Base-by-base conservation (phyloP, 164 flowering plant species). In the Umbellularia californica region DNA sequence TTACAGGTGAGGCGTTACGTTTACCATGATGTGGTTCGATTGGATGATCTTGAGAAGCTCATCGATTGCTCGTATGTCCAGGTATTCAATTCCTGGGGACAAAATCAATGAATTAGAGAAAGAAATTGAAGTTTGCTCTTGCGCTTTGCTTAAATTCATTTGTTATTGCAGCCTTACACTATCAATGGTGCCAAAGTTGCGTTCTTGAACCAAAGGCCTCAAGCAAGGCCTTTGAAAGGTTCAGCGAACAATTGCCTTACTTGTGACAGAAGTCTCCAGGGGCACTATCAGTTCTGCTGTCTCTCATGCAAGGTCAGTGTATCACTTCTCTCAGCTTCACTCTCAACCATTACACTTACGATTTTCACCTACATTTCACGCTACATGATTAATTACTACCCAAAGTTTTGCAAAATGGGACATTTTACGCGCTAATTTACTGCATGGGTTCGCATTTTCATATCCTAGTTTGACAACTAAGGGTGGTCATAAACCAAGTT, bases 21-120 rank as follows among this genome's bases (percentile, higher is more conserved):
- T 7, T 95, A 95, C 81, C 92, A 95, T 64, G 90, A 95, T 62
- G 98, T 95, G 6, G 85, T 89, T 50, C 77, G 97, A 76, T 79
- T 90, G 90, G 90, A 85, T 35, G 98, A 95, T 72, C 88, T 93
- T 22, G 90, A 91, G 81, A 95, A 90, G 88, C 89, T 93, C 78
- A 89, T 95, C 3, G 94, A 95, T 76, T 95, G 98, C 77, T 83
- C 94, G 41, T 84, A 76, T 72, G 85, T 95, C 80, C 97, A 94
- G 97, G 98, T 70, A 55, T 27, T 25, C 17, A 2, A 69, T n/a
- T 50, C 19, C 7, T 27, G n/a, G 20, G 51, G 15, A 15, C 33
- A 1, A 11, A 69, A 69, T 6, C 11, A 19, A 5, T 17, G 70
- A 67, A 28, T 47, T 69, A 58, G 1, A 10, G 15, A 20, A 14